phyloP scores from a whole-genome alignment of 1,284 basidiomycete genomes.

The Boletellus sp. region DNA sequence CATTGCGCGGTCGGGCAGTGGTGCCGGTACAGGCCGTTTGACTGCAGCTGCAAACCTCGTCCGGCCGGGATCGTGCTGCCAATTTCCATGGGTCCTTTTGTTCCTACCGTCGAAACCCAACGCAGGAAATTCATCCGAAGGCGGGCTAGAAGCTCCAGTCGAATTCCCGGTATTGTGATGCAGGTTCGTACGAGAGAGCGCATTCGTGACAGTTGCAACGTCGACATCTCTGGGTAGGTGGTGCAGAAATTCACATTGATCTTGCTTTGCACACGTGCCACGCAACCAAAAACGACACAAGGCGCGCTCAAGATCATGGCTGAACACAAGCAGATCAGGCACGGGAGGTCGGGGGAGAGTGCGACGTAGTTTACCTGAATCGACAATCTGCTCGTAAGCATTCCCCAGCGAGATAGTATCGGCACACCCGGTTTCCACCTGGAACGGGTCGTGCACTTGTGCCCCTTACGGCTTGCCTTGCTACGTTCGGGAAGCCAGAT shows the following conservation, averaged over 20 bases:
- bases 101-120: slow-evolving; percentile 49
- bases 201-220: slow-evolving; percentile 59
- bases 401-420: slow-evolving; percentile 96
- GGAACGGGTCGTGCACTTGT: slow-evolving; percentile 56
- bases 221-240: slow-evolving; percentile 81
- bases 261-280: slow-evolving; percentile 93
- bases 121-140: slow-evolving; percentile 85
- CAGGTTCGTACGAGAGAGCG: slow-evolving; percentile 69
- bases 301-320: slow-evolving; percentile 89
- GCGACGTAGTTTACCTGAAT: slow-evolving; percentile 69
- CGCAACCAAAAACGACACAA: slow-evolving; percentile 97
- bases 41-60: slow-evolving; percentile 83
- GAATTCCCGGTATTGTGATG: slow-evolving; percentile 39
- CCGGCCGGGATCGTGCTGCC: slow-evolving; percentile 68
- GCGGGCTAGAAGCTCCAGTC: slow-evolving; percentile 40
- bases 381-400: slow-evolving; percentile 95
- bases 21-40: slow-evolving; percentile 52
- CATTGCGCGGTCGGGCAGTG: slow-evolving; percentile 34
- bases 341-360: background rate
- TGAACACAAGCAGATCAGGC: slow-evolving; percentile 32
- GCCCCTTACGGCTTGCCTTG: slow-evolving; percentile 41
- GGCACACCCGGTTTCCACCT: slow-evolving; percentile 74
- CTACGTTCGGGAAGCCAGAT: slow-evolving; percentile 37
- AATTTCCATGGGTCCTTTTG: slow-evolving; percentile 40
- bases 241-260: slow-evolving; percentile 87